These are phyloP conservation scores for Heracleum sosnowskyi DNA, from an alignment of 129 eudicot species.

Conservation along the genomic window DNA sequence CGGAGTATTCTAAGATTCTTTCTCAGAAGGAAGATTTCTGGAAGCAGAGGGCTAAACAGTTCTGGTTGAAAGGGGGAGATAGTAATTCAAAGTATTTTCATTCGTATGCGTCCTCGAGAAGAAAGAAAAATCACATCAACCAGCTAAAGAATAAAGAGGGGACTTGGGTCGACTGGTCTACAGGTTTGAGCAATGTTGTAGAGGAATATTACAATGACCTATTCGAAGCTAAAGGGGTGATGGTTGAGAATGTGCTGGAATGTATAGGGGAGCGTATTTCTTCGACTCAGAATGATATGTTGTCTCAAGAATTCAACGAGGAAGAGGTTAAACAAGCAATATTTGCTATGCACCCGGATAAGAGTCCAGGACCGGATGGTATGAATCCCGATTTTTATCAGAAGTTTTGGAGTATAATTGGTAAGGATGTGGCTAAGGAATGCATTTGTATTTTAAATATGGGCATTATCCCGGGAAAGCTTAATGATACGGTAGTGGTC, in stretches of 20 bases:
- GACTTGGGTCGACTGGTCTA: background rate
- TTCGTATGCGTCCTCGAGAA: background rate
- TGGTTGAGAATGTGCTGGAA: background rate
- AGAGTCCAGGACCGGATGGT: background rate
- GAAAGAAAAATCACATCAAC: background rate
- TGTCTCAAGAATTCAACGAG: background rate
- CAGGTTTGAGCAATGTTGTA: no score
- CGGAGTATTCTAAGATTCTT: background rate
- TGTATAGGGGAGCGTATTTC: background rate
- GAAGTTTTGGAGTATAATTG: background rate
- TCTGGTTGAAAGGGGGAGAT: background rate
- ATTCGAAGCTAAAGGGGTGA: background rate
- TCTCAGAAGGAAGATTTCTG: background rate
- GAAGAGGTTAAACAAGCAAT: background rate
- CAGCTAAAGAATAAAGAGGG: background rate
- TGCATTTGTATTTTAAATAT: background rate
- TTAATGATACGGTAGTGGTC: background rate
- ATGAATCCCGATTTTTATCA: background rate
- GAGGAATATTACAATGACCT: no score
- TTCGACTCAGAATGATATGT: background rate
- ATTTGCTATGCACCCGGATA: background rate
- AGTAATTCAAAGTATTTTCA: background rate
- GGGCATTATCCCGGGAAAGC: background rate
- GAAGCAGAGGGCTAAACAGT: background rate
- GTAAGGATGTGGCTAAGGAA: background rate